A percentile compares a stretch with the other conserved stretches of the same genome.
Evolutionary conservation across 2,329 filamentous ascomycete species (phyloP).

Genomic region (Cladophialophora yegresii): DNA sequence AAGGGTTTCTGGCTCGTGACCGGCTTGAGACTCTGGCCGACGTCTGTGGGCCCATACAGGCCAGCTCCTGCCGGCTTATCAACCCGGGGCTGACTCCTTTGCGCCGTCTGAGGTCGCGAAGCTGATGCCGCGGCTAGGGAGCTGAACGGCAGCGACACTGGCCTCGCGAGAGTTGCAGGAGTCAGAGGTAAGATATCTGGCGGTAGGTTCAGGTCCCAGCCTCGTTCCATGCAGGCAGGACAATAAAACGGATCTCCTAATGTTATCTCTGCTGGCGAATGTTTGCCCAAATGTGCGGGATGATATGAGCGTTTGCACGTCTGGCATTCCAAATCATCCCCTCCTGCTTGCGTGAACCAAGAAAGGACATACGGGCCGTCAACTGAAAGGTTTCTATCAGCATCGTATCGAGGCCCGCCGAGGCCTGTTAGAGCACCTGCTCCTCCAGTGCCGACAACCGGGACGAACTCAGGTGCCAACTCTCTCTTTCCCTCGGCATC

Average conservation of each 20-base stretch:
- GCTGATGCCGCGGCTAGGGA: not conserved
- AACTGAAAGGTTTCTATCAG: slow-evolving; percentile 7
- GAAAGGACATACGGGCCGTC: slow-evolving; percentile 3
- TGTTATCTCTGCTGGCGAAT: not conserved
- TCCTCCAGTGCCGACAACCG: slow-evolving; percentile 12
- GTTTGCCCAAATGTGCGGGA: not conserved
- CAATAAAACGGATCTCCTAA: not conserved
- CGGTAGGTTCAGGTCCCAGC: slow-evolving; percentile 1
- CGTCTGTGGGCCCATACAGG: not conserved
- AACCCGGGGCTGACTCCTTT: not conserved
- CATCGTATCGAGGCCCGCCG: not conserved
- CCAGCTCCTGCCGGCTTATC: not conserved
- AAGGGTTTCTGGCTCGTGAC: not conserved
- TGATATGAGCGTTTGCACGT: slow-evolving; percentile 13
- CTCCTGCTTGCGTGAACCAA: slow-evolving; percentile 9
- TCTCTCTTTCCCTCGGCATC: slow-evolving; percentile 9
- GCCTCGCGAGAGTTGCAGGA: slow-evolving; percentile 2
- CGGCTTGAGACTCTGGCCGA: not conserved
- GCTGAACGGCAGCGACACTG: not conserved
- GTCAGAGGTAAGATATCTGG: slow-evolving; percentile 12
- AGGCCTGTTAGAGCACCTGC: not conserved
- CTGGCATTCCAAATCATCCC: slow-evolving; percentile 6
- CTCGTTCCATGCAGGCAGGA: slow-evolving; percentile 6
- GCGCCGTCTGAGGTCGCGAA: not conserved
- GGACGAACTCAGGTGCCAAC: slow-evolving; percentile 12